Percentiles rank a stretch among this genome's conserved stretches.
Conservation (phyloP, 352 stramenopile genomes). For the Saprolegnia diclina region DNA sequence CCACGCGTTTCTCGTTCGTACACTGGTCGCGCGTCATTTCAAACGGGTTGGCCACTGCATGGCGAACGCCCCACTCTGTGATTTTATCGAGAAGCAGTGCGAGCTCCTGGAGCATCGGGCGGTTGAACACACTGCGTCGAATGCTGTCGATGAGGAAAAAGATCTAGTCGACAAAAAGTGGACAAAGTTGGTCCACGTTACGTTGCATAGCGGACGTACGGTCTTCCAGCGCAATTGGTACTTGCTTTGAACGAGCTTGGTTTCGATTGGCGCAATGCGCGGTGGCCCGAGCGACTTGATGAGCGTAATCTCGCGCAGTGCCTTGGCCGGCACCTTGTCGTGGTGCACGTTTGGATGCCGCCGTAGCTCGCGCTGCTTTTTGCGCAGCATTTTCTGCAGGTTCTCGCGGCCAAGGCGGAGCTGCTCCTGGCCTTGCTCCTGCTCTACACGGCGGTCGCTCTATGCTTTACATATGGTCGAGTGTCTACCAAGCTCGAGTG, state of each 20-base stretch:
- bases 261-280: background rate
- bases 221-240: constrained; percentile 18
- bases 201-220: background rate
- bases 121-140: constrained; percentile 5
- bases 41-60: background rate
- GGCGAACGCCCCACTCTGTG: background rate
- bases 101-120: constrained; percentile 12
- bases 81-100: constrained; percentile 4
- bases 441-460: too few relatives aligned
- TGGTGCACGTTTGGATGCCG: background rate
- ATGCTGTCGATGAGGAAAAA: background rate
- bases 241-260: constrained; percentile 7
- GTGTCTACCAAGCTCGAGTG: background rate
- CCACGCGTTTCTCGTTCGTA: background rate
- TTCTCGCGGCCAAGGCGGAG: background rate
- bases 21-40: constrained; percentile 16
- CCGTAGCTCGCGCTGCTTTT: background rate
- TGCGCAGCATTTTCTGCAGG: background rate
- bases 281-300: background rate
- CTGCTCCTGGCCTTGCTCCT: background rate
- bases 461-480: background rate
- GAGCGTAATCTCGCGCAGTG: constrained; percentile 3
- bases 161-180: too few relatives aligned
- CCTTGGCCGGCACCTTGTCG: constrained; percentile 10
- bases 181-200: background rate